Conservation (phyloP, 768 basidiomycete species). For the Rhodotorula diobovata region DNA sequence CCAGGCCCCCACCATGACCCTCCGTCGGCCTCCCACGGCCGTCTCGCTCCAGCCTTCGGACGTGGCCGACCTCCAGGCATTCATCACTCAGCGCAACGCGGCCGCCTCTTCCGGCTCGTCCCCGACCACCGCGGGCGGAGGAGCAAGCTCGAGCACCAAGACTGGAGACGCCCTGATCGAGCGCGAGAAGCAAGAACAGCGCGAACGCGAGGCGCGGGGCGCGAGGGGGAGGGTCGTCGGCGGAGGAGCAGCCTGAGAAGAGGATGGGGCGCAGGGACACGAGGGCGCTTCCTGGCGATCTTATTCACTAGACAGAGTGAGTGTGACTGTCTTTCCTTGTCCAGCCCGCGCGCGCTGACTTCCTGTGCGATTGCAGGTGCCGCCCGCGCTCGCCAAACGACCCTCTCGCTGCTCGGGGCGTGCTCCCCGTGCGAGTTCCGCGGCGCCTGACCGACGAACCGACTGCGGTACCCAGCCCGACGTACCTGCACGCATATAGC, state of each 20-base stretch:
- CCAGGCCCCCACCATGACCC: neutral
- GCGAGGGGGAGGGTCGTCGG: neutral
- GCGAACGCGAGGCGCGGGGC: neutral
- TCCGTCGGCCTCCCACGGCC: slow-evolving; percentile 25
- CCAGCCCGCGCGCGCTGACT: too few relatives aligned
- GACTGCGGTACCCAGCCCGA: too few relatives aligned
- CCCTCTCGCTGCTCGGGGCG: too few relatives aligned
- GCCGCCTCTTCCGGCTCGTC: neutral
- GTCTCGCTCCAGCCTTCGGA: slow-evolving; percentile 23
- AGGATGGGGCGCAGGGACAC: neutral
- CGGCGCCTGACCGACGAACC: too few relatives aligned
- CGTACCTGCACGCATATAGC: too few relatives aligned
- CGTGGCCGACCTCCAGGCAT: slow-evolving; percentile 12
- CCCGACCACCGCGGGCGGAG: neutral
- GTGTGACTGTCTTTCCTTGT: too few relatives aligned
- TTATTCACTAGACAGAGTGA: too few relatives aligned
- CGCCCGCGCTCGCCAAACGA: too few relatives aligned
- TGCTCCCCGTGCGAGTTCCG: too few relatives aligned
- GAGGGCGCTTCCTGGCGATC: too few relatives aligned
- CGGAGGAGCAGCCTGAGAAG: neutral
- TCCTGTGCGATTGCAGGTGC: too few relatives aligned
- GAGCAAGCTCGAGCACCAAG: too few relatives aligned
- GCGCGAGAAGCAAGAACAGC: neutral
- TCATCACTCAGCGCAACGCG: neutral
- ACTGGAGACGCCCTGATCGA: neutral